Evolutionary conservation across 2,329 filamentous ascomycete species (phyloP), one percentile per base, ranked within the genome.

Genomic region (Exophiala sp.): DNA sequence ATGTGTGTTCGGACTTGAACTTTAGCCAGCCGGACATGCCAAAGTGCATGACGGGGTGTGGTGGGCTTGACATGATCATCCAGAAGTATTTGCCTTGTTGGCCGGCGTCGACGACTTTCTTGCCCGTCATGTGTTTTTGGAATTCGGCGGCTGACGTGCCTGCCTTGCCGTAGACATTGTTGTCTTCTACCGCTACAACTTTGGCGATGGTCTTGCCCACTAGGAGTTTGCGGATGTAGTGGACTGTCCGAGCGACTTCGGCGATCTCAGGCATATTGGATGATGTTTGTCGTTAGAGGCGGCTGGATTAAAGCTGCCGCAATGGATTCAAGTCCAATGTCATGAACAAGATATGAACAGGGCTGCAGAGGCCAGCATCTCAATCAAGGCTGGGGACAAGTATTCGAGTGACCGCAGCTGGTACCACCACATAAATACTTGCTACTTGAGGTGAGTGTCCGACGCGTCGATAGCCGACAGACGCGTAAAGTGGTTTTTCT

Each of bases 71-170:
- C 79, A 87, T 86, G 30, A 88, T 82, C 18, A 97, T 74, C 75
- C 93, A 98, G 67, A 98, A 97, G 65, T 97, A 97, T 77, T 97
- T 98, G 8, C 93, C 93, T 66, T 96, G 93, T 52, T 86, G 88
- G 2, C 86, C 86, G 2, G 86, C 86, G 46, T 76, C 78, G 34
- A 78, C 61, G 24, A 85, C 81, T 63, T 81, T 88, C 63, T 86
- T 91, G 3, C 88, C 88, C 2, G 76, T 76, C 63, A 96, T 73
- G 1, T 85, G 82, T 47, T 80, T 77, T 60, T 86, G 75, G 56
- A 98, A 89, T 23, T 83, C 85, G 0, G 79, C 68, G 0, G 84
- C 87, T 14, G 79, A 87, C 0, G 86, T 94, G 23, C 90, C 89
- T 16, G 82, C 89, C 69, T 97, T 96, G 60, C 90, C 89, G 68